These are phyloP conservation scores for Nakazawaea ernobii DNA, from an alignment of 805 yeast genomes.

Conservation along the genomic window DNA sequence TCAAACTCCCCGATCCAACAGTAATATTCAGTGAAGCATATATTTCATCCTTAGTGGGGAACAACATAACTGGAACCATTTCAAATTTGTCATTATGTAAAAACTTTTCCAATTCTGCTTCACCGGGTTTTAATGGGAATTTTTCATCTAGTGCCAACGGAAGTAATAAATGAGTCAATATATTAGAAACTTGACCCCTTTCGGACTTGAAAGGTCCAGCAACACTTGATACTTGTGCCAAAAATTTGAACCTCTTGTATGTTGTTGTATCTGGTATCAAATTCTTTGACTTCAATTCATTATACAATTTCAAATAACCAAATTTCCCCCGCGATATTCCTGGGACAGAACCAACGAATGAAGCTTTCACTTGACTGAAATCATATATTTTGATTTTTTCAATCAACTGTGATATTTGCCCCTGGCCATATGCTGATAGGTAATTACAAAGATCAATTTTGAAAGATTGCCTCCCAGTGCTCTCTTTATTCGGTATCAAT, in stretches of 20 bases:
- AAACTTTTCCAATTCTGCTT: slow-evolving; percentile 17
- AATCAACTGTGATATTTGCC: slow-evolving; percentile 23
- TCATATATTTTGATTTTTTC: slow-evolving; percentile 28
- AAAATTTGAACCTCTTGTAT: slow-evolving; percentile 18
- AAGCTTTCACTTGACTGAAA: slow-evolving; percentile 42
- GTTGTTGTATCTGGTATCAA: slow-evolving; percentile 17
- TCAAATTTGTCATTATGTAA: slow-evolving; percentile 12
- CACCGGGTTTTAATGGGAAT: slow-evolving; percentile 21
- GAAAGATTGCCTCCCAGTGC: slow-evolving; percentile 29
- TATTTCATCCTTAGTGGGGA: slow-evolving; percentile 27
- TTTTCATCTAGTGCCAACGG: slow-evolving; percentile 33
- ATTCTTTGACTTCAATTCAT: slow-evolving; percentile 29
- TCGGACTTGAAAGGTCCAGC: slow-evolving; percentile 35
- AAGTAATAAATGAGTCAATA: slow-evolving; percentile 42
- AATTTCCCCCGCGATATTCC: slow-evolving; percentile 29
- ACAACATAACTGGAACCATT: slow-evolving; percentile 23
- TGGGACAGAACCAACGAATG: slow-evolving; percentile 53
- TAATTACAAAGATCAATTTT: slow-evolving; percentile 39
- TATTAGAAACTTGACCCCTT: slow-evolving; percentile 23
- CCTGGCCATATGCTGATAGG: slow-evolving; percentile 34
- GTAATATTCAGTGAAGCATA: slow-evolving; percentile 13
- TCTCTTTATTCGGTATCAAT: slow-evolving; percentile 5
- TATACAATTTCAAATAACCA: slow-evolving; percentile 44
- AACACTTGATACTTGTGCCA: slow-evolving; percentile 45
- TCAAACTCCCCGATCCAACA: slow-evolving; percentile 36